These are phyloP conservation scores for Lecanoromycetidae sp. DNA, from an alignment of 2,329 filamentous ascomycete species.

Conservation along the genomic window DNA sequence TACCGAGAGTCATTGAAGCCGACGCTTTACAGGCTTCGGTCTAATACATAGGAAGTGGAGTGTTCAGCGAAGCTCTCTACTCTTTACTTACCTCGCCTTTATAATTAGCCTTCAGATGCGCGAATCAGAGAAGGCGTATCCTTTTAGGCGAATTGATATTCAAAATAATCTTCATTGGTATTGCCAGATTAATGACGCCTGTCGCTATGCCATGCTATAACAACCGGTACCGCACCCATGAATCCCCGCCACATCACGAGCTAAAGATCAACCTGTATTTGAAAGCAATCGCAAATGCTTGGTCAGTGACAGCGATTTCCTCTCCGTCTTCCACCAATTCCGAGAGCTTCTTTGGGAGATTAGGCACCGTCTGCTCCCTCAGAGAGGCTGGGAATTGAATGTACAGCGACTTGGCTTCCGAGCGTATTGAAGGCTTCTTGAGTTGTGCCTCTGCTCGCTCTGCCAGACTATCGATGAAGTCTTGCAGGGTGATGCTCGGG, in stretches of 20 bases:
- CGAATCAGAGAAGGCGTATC: no score
- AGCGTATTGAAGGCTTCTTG: slow-evolving; percentile 80
- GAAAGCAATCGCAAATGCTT: slow-evolving; percentile 68
- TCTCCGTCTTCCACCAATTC: slow-evolving; percentile 72
- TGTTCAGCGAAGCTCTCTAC: no score
- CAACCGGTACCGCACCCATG: no score
- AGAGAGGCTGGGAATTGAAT: slow-evolving; percentile 73
- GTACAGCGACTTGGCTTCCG: slow-evolving; percentile 74
- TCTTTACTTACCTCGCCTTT: no score
- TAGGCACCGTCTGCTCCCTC: slow-evolving; percentile 71
- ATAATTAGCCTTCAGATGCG: no score
- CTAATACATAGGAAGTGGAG: no score
- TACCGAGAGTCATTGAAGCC: no score
- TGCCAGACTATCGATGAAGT: slow-evolving; percentile 74
- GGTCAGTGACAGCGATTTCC: slow-evolving; percentile 84
- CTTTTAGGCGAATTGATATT: no score
- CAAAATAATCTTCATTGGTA: no score
- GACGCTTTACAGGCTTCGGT: no score
- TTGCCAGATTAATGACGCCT: no score
- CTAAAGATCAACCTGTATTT: slow-evolving; percentile 34
- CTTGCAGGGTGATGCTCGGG: slow-evolving; percentile 59
- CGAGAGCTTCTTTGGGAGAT: slow-evolving; percentile 63
- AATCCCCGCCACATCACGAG: slow-evolving; percentile 1
- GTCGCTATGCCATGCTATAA: neutral
- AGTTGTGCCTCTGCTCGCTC: slow-evolving; percentile 79